Evolutionary conservation across 2,329 filamentous ascomycete genomes (phyloP).

Genomic region (Cercospora nicotianae): DNA sequence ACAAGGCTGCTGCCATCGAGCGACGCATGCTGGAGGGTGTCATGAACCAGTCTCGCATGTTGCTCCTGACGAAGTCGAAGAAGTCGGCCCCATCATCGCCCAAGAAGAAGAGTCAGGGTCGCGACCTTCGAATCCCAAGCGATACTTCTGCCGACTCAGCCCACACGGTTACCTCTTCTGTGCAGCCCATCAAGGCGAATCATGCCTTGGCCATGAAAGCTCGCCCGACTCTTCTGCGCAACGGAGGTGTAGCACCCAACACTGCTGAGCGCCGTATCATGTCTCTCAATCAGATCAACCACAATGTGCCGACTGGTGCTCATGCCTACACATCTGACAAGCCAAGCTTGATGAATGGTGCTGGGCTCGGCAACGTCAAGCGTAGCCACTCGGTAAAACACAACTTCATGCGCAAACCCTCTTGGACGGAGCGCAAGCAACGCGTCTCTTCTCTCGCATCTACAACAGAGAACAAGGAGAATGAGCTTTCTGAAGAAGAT

Average conservation of each 20-base stretch:
- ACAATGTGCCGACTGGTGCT: constrained; percentile 60
- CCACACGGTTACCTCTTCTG: constrained; percentile 41
- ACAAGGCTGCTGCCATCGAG: constrained; percentile 82
- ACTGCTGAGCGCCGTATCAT: constrained; percentile 69
- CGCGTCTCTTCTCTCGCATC: constrained; percentile 30
- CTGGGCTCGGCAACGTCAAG: constrained; percentile 33
- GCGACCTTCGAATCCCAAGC: constrained; percentile 44
- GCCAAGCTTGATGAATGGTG: constrained; percentile 31
- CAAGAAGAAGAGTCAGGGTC: constrained; percentile 44
- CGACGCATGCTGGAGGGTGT: constrained; percentile 91
- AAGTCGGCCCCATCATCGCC: constrained; percentile 41
- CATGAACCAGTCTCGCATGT: constrained; percentile 88
- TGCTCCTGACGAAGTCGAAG: constrained; percentile 71
- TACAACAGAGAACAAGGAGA: constrained; percentile 47
- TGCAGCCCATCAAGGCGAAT: constrained; percentile 34
- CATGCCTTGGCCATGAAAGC: constrained; percentile 53
- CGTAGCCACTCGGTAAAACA: constrained; percentile 43
- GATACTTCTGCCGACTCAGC: constrained; percentile 46
- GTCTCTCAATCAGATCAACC: constrained; percentile 85
- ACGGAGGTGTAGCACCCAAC: constrained; percentile 38
- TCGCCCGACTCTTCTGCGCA: constrained; percentile 45
- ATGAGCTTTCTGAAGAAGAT: constrained; percentile 48
- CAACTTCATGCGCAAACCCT: constrained; percentile 35
- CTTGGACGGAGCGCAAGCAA: constrained; percentile 36
- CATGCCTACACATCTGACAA: constrained; percentile 39